phyloP scores from a whole-genome alignment of 495 filamentous ascomycete species.

The Penicillium maclennaniae region DNA sequence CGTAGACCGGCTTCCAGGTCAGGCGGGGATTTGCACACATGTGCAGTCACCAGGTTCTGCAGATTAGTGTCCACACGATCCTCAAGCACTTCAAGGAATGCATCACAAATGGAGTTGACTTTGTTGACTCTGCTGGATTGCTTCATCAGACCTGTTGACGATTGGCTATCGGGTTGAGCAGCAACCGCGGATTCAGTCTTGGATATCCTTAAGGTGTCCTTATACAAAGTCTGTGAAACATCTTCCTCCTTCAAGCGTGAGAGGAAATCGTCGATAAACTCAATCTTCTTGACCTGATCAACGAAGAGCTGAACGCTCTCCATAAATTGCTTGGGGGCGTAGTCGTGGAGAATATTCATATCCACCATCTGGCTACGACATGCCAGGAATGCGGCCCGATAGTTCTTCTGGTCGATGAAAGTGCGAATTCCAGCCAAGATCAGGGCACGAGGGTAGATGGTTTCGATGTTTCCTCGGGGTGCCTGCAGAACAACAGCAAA shows the following conservation, averaged over 20 bases:
- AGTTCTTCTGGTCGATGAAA: conserved; percentile 73
- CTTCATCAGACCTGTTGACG: conserved; percentile 5
- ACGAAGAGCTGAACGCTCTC: conserved; percentile 70
- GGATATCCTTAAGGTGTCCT: conserved; percentile 60
- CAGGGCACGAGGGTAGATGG: conserved; percentile 87
- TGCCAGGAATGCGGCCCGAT: conserved; percentile 75
- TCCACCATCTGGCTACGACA: conserved; percentile 93
- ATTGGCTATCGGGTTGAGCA: conserved; percentile 20
- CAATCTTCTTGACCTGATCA: conserved; percentile 77
- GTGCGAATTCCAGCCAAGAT: conserved; percentile 83
- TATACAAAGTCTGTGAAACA: conserved; percentile 90
- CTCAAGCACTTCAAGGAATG: conserved; percentile 66
- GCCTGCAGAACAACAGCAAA: conserved; percentile 84
- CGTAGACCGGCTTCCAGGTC: conserved; percentile 80
- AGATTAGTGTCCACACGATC: conserved; percentile 63
- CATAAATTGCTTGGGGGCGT: conserved; percentile 79
- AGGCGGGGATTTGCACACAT: conserved; percentile 88
- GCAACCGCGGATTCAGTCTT: conserved; percentile 30
- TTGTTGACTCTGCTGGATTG: conserved; percentile 49
- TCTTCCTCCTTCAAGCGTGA: conserved; percentile 89
- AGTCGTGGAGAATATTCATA: conserved; percentile 97
- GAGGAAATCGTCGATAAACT: conserved; percentile 87
- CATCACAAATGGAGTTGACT: conserved; percentile 85
- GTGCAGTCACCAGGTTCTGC: conserved; percentile 89
- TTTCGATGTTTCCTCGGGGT: conserved; percentile 93